Percentiles rank a stretch among this genome's conserved stretches.
phyloP scores from a whole-genome alignment of 768 basidiomycete genomes.

The Russula dissimulans region DNA sequence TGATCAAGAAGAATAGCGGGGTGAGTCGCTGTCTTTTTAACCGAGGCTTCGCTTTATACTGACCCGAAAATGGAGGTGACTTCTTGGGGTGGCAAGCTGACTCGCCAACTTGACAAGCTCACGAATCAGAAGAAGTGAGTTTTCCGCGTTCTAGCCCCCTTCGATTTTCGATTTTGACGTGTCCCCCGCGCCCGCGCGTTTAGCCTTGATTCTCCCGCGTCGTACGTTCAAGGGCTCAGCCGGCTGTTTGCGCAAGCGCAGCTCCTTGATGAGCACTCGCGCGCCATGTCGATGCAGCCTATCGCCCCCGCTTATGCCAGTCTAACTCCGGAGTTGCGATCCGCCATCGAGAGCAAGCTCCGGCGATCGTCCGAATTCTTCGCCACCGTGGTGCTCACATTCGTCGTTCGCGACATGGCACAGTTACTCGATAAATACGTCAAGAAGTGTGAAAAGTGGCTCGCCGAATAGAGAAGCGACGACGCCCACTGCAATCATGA shows the following conservation, averaged over 20 bases:
- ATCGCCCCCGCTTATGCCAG: conserved; percentile 64
- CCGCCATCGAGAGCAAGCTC: conserved; percentile 61
- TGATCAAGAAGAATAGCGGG: conserved; percentile 64
- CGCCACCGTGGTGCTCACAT: conserved; percentile 77
- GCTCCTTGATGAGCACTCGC: conserved; percentile 80
- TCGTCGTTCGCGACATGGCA: conserved; percentile 82
- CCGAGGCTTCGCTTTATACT: not conserved
- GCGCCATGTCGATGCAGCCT: conserved; percentile 57
- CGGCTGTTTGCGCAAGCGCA: conserved; percentile 67
- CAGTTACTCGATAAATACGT: conserved; percentile 86
- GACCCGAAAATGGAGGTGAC: conserved; percentile 31
- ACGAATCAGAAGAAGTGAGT: conserved; percentile 80
- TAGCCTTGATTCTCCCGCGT: conserved; percentile 82
- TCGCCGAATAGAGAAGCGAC: conserved; percentile 50
- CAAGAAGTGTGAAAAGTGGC: conserved; percentile 90
- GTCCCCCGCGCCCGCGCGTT: not conserved
- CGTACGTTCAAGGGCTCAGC: conserved; percentile 69
- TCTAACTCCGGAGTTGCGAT: conserved; percentile 55
- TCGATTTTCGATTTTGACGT: not conserved
- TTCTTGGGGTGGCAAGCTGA: conserved; percentile 65
- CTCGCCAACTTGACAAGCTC: conserved; percentile 70
- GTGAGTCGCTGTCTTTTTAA: conserved; percentile 27
- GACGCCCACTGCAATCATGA: not conserved
- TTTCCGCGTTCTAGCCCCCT: not conserved
- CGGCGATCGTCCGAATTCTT: conserved; percentile 87